Percentiles rank a stretch among this genome's conserved stretches.
Evolutionary conservation across 2,329 filamentous ascomycete genomes (phyloP).

Genomic region (Aspergillus sp.): DNA sequence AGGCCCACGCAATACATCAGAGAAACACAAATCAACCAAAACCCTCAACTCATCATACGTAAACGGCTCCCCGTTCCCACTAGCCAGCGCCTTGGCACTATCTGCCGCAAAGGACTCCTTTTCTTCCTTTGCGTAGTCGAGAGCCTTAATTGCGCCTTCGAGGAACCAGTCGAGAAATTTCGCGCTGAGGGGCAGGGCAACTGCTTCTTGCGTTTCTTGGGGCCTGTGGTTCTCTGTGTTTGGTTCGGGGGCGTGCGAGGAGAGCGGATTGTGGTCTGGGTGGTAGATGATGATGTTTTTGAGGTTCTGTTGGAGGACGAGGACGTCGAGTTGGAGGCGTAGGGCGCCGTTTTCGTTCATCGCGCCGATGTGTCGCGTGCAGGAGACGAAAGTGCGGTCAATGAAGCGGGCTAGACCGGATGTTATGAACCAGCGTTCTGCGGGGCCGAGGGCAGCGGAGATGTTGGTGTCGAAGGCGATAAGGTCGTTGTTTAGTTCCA

Average conservation of each 20-base stretch:
- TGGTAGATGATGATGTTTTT: conserved; percentile 67
- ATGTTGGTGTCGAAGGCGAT: conserved; percentile 83
- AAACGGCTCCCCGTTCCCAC: conserved; percentile 37
- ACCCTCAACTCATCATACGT: conserved; percentile 41
- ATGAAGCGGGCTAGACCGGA: conserved; percentile 70
- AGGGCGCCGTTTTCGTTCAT: conserved; percentile 80
- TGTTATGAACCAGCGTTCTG: conserved; percentile 69
- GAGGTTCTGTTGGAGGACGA: conserved; percentile 92
- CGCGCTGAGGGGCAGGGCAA: conserved; percentile 38
- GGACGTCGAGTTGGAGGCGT: conserved; percentile 87
- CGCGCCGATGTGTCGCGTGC: conserved; percentile 62
- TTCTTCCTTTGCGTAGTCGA: conserved; percentile 40
- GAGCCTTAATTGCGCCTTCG: conserved; percentile 38
- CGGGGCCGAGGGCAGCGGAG: conserved; percentile 61
- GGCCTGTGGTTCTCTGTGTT: conserved; percentile 3
- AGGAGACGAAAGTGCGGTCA: conserved; percentile 69
- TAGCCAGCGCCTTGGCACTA: conserved; percentile 25
- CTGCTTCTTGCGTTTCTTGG: conserved; percentile 16
- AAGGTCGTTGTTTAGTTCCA: conserved; percentile 76
- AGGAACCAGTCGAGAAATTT: conserved; percentile 45
- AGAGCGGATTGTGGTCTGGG: conserved; percentile 8
- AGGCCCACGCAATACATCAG: conserved; percentile 37
- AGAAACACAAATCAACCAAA: conserved; percentile 41
- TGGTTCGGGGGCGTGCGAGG: conserved; percentile 5
- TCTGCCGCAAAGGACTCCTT: conserved; percentile 34